Evolutionary conservation across 2,329 filamentous ascomycete genomes (phyloP), one percentile per base, ranked within the genome.

Genomic region (Aureobasidium sp.): DNA sequence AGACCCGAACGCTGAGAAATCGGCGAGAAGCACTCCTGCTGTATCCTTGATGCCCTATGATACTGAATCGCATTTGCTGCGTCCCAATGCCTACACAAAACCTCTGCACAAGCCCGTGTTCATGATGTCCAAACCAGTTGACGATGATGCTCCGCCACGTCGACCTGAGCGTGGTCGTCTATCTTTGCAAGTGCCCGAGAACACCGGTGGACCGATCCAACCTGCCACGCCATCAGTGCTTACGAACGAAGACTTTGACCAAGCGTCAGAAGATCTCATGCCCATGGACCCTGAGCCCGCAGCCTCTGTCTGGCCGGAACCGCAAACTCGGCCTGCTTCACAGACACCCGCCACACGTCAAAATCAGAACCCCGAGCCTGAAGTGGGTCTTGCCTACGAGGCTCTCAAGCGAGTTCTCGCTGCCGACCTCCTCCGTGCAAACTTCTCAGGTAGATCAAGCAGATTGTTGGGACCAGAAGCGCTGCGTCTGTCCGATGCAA

Each of bases 201-300:
- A 86, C 63, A 76, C 80, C 20, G 79, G 84, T 0, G 84, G 84
- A 0, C 79, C 82, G 2, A 84, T 88, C 0, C 78, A 84, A 62
- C 76, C 88, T 15, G 85, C 86, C 27, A 88, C 86, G 9, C 82
- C 82, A 0, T 78, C 80, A 11, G 73, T 83, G 2, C 75, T 83
- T 8, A 77, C 84, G 25, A 84, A 83, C 53, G 82, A 81, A 52
- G 76, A 80, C 67, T 64, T 68, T 64, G 67, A 67, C 22, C 68
- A 70, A 27, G 64, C 59, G 34, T 29, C 55, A 27, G 55, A 37
- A 48, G 42, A 14, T 66, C 67, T 22, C 65, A 58, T 62, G 62
- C 64, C 59, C 66, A 66, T 61, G 64, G 65, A 37, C 22, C 27
- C 39, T 3, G 31, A 58, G 17, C 55, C 55, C 1, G 22, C 55